Percentiles rank a stretch among this genome's conserved stretches.
phyloP scores from a whole-genome alignment of 1,284 basidiomycete species.

The Ganoderma lingzhi region DNA sequence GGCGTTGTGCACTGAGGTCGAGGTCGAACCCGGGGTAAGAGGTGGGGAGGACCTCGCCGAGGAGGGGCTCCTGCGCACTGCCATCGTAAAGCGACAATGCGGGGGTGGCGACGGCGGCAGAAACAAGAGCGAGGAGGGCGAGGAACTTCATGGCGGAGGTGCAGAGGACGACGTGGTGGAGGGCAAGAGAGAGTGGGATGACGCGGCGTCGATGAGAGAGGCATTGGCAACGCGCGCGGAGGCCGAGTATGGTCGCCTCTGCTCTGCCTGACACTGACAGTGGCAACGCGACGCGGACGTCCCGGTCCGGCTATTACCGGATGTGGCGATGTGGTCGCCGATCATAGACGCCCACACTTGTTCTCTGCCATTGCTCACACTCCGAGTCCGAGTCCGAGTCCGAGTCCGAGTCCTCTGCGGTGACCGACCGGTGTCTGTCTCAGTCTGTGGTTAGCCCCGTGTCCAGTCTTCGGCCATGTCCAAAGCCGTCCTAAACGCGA shows the following conservation, averaged over 20 bases:
- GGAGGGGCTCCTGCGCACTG: conserved; percentile 31
- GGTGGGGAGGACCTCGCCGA: conserved; percentile 29
- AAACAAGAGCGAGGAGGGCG: conserved; percentile 46
- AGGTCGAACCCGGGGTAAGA: conserved; percentile 56
- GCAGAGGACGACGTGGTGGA: conserved; percentile 19
- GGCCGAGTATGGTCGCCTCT: conserved; percentile 8
- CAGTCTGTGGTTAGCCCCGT: conserved; percentile 19
- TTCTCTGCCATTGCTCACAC: neutral
- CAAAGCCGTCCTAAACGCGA: conserved; percentile 59
- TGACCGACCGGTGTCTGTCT: conserved; percentile 19
- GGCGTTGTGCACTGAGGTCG: conserved; percentile 74
- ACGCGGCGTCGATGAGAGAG: conserved; percentile 15
- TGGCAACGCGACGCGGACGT: neutral
- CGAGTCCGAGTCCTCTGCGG: conserved; percentile 29
- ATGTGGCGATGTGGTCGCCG: neutral
- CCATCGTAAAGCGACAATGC: conserved; percentile 29
- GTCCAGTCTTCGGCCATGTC: conserved; percentile 54
- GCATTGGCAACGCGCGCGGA: neutral
- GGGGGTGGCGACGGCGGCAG: conserved; percentile 36
- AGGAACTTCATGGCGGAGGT: conserved; percentile 57
- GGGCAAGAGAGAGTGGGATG: conserved; percentile 18
- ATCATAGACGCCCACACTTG: conserved; percentile 19
- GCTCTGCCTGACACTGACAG: neutral
- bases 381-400: conserved; percentile 48
- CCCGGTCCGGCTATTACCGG: conserved; percentile 15